A percentile compares a stretch with the other conserved stretches of the same genome.
phyloP scores from a whole-genome alignment of 306 rosid genomes.

The Styphnolobium japonicum region DNA sequence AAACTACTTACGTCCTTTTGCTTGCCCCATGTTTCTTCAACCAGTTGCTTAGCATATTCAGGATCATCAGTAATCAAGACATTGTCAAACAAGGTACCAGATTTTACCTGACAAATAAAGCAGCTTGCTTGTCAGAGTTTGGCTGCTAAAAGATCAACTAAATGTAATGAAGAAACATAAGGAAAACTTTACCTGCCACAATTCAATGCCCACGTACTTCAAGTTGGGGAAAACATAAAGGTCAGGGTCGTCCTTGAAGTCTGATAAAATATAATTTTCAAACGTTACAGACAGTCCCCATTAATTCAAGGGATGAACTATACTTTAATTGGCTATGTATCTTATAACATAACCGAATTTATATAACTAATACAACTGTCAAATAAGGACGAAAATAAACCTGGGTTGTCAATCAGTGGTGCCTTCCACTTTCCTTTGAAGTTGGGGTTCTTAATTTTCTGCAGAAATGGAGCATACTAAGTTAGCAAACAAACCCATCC shows the following conservation, averaged over 20 bases:
- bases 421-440: constrained; percentile 98
- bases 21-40: constrained; percentile 95
- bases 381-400: constrained; percentile 30
- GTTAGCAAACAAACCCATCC: constrained; percentile 18
- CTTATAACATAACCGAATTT: background rate
- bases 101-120: constrained; percentile 71
- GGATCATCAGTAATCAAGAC: constrained; percentile 84
- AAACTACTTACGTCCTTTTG: constrained; percentile 75
- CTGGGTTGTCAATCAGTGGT: constrained; percentile 96
- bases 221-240: constrained; percentile 87
- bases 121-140: constrained; percentile 25
- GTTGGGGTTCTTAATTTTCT: constrained; percentile 97
- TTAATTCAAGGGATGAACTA: background rate
- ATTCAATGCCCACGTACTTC: constrained; percentile 94
- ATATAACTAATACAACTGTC: background rate
- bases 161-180: background rate
- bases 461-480: background rate
- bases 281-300: background rate
- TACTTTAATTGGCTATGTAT: background rate
- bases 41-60: constrained; percentile 86
- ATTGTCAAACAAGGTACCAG: constrained; percentile 93
- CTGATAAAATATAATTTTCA: constrained; percentile 38
- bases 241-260: constrained; percentile 92
- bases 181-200: constrained; percentile 82
- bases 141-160: background rate